Conservation (phyloP, 225 moss, liverwort and hornwort species). For the Takakia lepidozioides region DNA sequence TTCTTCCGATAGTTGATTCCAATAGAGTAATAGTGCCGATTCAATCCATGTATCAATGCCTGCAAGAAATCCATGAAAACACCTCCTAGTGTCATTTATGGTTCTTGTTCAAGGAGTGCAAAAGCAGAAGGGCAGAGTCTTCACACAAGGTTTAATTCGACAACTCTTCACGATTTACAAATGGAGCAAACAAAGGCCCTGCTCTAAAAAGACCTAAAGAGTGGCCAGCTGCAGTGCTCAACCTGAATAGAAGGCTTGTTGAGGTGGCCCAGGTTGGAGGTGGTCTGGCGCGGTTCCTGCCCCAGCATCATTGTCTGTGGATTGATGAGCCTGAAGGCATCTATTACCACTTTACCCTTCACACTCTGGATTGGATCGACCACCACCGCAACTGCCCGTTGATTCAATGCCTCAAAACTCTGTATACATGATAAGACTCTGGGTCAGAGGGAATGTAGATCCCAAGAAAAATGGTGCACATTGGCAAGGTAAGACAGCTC, state of each 20-base stretch:
- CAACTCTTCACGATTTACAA: too few species aligned
- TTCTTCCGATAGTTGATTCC: constrained; percentile 97
- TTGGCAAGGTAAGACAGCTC: too few species aligned
- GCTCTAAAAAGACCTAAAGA: too few species aligned
- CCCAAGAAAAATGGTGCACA: too few species aligned
- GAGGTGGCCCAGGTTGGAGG: constrained; percentile 86
- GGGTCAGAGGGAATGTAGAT: background rate
- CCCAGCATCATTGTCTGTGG: constrained; percentile 99
- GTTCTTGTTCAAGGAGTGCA: too few species aligned
- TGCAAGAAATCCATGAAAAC: constrained; percentile 12
- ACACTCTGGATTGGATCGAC: constrained; percentile 99
- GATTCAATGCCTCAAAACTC: constrained; percentile 96
- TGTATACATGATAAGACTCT: constrained; percentile 9
- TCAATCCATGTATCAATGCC: constrained; percentile 94
- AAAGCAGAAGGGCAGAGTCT: too few species aligned
- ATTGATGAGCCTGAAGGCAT: constrained; percentile 94
- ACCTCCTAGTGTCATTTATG: too few species aligned
- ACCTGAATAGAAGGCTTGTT: constrained; percentile 99
- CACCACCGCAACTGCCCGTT: constrained; percentile 90
- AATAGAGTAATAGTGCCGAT: constrained; percentile 91
- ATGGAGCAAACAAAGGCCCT: too few species aligned
- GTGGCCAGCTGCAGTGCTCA: too few species aligned
- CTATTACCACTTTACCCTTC: constrained; percentile 94
- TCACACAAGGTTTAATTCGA: too few species aligned
- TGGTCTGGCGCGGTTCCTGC: constrained; percentile 95